These are phyloP conservation scores for Globisporangium uncinulatum DNA, from an alignment of 352 stramenopile genomes.

Conservation along the genomic window DNA sequence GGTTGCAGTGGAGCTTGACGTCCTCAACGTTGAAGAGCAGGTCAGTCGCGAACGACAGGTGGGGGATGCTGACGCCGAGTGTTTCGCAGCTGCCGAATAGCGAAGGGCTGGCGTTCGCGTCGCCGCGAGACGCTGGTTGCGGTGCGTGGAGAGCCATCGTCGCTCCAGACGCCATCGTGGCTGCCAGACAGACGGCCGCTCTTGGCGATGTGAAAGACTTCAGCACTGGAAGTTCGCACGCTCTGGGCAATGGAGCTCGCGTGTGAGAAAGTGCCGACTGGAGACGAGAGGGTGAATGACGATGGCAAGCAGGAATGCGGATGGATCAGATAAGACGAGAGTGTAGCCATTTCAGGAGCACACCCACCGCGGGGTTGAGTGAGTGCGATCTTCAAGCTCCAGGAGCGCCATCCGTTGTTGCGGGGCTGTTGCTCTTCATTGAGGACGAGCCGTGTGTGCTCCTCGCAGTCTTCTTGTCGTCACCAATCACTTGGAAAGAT, in stretches of 20 bases:
- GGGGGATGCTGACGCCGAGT: slow-evolving; percentile 12
- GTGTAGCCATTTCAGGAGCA: too few species aligned
- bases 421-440: too few species aligned
- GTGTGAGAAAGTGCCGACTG: slow-evolving; percentile 1
- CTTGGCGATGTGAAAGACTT: background rate
- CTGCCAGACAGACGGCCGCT: background rate
- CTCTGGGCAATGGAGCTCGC: background rate
- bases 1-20: slow-evolving; percentile 37
- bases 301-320: too few species aligned
- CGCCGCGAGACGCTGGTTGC: background rate
- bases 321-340: too few species aligned
- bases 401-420: too few species aligned
- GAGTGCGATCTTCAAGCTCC: too few species aligned
- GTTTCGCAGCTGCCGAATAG: background rate
- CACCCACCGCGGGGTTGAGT: too few species aligned
- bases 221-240: background rate
- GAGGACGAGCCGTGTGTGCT: too few species aligned
- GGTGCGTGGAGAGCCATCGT: background rate
- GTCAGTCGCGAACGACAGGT: slow-evolving; percentile 66
- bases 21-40: slow-evolving; percentile 77
- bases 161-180: background rate
- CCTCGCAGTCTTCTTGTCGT: too few species aligned
- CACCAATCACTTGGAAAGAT: too few species aligned
- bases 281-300: too few species aligned
- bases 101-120: background rate